Evolutionary conservation across 2,329 filamentous ascomycete species (phyloP).

Genomic region (Verruconis gallopava): DNA sequence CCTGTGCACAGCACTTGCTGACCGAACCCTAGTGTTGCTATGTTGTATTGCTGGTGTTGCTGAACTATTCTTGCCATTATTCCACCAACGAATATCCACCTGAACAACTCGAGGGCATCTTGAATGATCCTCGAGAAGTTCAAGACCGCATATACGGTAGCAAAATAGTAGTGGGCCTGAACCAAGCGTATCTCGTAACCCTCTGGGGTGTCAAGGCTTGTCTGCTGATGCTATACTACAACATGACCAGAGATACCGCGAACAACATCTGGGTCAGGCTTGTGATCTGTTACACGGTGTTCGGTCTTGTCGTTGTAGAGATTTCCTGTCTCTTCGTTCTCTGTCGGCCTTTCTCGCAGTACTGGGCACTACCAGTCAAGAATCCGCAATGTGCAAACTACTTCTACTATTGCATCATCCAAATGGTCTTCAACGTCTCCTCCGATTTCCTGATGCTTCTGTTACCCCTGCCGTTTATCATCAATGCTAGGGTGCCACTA

Average conservation of each 20-base stretch:
- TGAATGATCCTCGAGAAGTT: slow-evolving; percentile 16
- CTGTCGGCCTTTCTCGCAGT: slow-evolving; percentile 13
- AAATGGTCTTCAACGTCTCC: slow-evolving; percentile 13
- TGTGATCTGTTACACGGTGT: slow-evolving; percentile 10
- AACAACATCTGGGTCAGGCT: slow-evolving; percentile 11
- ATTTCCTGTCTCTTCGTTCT: slow-evolving; percentile 12
- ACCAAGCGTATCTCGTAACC: slow-evolving; percentile 17
- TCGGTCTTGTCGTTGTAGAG: slow-evolving; percentile 12
- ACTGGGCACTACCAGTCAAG: slow-evolving; percentile 12
- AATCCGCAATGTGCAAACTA: slow-evolving; percentile 13
- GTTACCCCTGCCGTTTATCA: slow-evolving; percentile 12
- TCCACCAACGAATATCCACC: slow-evolving; percentile 12
- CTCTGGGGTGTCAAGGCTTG: slow-evolving; percentile 11
- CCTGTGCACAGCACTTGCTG: neutral
- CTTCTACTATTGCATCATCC: slow-evolving; percentile 12
- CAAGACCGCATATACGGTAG: slow-evolving; percentile 23
- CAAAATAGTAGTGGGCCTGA: slow-evolving; percentile 23
- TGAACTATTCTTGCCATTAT: slow-evolving; percentile 11
- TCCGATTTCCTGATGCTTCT: slow-evolving; percentile 12
- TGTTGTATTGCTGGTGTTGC: slow-evolving; percentile 12
- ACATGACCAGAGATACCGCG: slow-evolving; percentile 1
- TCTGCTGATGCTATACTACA: slow-evolving; percentile 4
- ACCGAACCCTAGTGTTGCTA: slow-evolving; percentile 8
- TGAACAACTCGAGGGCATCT: slow-evolving; percentile 5
- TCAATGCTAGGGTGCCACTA: slow-evolving; percentile 10